Evolutionary conservation across 2,329 filamentous ascomycete species (phyloP).

Genomic region (Exophiala alcalophila): DNA sequence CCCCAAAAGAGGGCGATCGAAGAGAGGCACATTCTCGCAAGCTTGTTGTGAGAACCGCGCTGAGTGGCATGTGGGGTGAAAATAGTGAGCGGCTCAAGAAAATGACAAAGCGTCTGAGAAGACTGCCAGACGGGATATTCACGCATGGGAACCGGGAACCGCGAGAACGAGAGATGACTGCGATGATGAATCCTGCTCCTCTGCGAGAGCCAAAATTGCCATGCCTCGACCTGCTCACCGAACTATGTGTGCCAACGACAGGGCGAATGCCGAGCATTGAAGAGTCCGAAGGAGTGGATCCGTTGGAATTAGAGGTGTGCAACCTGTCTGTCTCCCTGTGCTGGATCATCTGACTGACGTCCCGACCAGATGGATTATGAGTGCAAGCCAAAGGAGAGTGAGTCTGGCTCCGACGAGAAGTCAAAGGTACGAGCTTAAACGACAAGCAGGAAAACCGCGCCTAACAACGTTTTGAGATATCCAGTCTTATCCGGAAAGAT

Average conservation of each 20-base stretch:
- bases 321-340: too few species aligned
- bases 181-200: not conserved
- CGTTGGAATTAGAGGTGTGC: too few species aligned
- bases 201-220: slow-evolving; percentile 7
- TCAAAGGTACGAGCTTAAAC: slow-evolving; percentile 12
- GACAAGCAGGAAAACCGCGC: not conserved
- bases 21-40: slow-evolving; percentile 7
- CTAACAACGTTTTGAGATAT: slow-evolving; percentile 18
- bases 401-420: slow-evolving; percentile 12
- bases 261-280: not conserved
- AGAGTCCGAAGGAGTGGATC: too few species aligned
- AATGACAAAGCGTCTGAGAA: slow-evolving; percentile 15
- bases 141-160: slow-evolving; percentile 6
- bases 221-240: slow-evolving; percentile 9
- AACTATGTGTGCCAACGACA: slow-evolving; percentile 6
- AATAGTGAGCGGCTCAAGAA: slow-evolving; percentile 15
- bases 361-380: slow-evolving; percentile 17
- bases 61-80: slow-evolving; percentile 13
- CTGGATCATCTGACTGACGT: too few species aligned
- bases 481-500: slow-evolving; percentile 15
- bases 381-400: slow-evolving; percentile 12
- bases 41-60: slow-evolving; percentile 1
- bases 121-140: slow-evolving; percentile 15
- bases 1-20: slow-evolving; percentile 7
- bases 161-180: not conserved